These are phyloP conservation scores for Globisporangium spinosum DNA, from an alignment of 352 stramenopile species.

Conservation along the genomic window DNA sequence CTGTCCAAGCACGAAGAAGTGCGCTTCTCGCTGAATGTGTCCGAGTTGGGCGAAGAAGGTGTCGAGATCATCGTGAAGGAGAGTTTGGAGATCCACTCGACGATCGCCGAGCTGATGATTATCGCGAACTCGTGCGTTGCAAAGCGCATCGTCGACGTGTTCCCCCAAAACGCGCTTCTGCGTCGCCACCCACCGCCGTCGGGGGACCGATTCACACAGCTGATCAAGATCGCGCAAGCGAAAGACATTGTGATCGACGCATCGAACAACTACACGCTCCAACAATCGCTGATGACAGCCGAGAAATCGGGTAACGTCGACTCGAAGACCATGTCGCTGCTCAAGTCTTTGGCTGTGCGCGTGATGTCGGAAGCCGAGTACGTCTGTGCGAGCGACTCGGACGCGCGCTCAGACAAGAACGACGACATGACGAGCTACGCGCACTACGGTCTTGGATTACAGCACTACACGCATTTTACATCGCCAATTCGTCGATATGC, in stretches of 20 bases:
- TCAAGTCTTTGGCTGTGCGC: constrained; percentile 91
- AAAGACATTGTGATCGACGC: constrained; percentile 73
- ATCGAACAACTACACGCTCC: constrained; percentile 78
- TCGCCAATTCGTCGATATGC: constrained; percentile 90
- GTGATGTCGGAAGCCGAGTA: constrained; percentile 95
- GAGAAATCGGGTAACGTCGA: constrained; percentile 61
- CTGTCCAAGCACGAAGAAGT: constrained; percentile 83
- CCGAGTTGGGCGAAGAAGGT: constrained; percentile 61
- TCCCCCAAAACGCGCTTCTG: constrained; percentile 83
- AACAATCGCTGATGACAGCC: constrained; percentile 62
- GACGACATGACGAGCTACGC: constrained; percentile 59
- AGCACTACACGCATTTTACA: constrained; percentile 92
- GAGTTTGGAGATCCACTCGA: constrained; percentile 91
- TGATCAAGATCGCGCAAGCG: constrained; percentile 67
- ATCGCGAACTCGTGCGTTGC: constrained; percentile 90
- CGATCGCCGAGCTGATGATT: constrained; percentile 94
- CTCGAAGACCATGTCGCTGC: constrained; percentile 79
- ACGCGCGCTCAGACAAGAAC: constrained; percentile 36
- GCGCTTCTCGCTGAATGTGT: constrained; percentile 79
- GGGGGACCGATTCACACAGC: constrained; percentile 66
- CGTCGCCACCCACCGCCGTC: constrained; percentile 82
- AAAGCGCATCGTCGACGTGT: constrained; percentile 70
- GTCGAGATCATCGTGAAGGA: constrained; percentile 88
- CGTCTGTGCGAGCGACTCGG: constrained; percentile 71
- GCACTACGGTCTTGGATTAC: constrained; percentile 86